Evolutionary conservation across 75 land plant genomes (phyloP).

Genomic region (Chamaecyparis obtusa): DNA sequence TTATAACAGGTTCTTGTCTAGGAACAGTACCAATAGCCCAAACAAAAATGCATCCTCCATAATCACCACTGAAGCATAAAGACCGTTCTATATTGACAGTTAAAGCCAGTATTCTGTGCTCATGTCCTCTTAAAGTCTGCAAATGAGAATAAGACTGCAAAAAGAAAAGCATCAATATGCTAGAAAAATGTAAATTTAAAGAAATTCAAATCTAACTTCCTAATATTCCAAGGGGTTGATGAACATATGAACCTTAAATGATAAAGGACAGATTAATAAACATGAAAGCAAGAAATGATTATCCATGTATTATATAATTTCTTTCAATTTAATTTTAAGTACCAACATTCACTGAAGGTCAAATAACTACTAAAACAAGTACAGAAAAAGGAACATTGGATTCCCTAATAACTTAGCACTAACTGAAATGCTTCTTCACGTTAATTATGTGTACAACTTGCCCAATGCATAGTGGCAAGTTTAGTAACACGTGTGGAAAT

Average conservation of each 20-base stretch:
- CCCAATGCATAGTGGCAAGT: no score
- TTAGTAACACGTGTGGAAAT: no score
- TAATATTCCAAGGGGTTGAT: neutral
- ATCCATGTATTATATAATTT: neutral
- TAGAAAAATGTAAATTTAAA: neutral
- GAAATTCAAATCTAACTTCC: neutral
- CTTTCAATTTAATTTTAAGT: neutral
- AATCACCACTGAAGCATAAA: conserved; percentile 87
- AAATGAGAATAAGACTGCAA: conserved; percentile 60
- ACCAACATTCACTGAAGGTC: neutral
- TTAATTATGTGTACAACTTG: neutral
- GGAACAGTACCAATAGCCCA: conserved; percentile 52
- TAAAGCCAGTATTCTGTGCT: conserved; percentile 67
- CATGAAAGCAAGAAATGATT: neutral
- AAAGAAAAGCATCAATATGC: neutral
- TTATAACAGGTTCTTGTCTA: conserved; percentile 43
- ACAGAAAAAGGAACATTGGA: neutral
- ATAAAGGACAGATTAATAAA: neutral
- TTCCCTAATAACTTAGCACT: neutral
- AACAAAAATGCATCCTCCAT: conserved; percentile 70
- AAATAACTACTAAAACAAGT: neutral
- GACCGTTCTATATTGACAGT: conserved; percentile 41
- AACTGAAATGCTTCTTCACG: neutral
- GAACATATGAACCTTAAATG: neutral
- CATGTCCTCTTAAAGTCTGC: conserved; percentile 71